A percentile compares a stretch with the other conserved stretches of the same genome.
phyloP scores from a whole-genome alignment of 2,329 filamentous ascomycete species.

The Lecanicillium sp. region DNA sequence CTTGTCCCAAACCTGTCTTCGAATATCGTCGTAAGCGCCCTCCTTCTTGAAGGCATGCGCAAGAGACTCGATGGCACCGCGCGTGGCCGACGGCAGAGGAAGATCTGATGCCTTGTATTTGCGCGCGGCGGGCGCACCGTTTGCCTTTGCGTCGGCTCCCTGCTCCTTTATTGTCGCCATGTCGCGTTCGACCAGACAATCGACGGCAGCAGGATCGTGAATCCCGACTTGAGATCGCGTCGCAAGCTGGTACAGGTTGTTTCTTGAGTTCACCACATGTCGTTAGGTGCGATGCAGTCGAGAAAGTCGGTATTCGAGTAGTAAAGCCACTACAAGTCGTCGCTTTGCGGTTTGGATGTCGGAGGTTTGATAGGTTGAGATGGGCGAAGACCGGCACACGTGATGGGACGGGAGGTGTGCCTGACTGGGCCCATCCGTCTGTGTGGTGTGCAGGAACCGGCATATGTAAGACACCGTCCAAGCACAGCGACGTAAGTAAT shows the following conservation, averaged over 20 bases:
- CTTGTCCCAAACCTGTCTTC: constrained; percentile 69
- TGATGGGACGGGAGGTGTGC: too few relatives aligned
- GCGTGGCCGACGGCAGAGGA: constrained; percentile 63
- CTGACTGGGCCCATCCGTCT: too few relatives aligned
- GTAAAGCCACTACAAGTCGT: too few relatives aligned
- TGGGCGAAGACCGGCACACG: too few relatives aligned
- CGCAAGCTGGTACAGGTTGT: neutral
- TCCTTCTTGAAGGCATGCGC: constrained; percentile 82
- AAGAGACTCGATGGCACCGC: constrained; percentile 64
- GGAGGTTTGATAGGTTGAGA: too few relatives aligned
- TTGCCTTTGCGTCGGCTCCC: neutral
- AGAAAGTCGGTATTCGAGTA: too few relatives aligned
- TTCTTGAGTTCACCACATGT: too few relatives aligned
- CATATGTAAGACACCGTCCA: too few relatives aligned
- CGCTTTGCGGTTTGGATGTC: too few relatives aligned
- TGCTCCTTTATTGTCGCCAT: constrained; percentile 2
- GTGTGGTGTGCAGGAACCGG: too few relatives aligned
- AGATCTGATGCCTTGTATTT: constrained; percentile 69
- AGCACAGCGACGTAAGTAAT: too few relatives aligned
- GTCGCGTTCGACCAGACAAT: neutral
- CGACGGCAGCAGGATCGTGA: neutral
- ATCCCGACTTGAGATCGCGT: neutral
- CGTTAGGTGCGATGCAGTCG: too few relatives aligned
- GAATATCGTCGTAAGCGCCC: constrained; percentile 70
- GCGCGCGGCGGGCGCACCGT: constrained; percentile 15